Conservation (phyloP, 2,329 filamentous ascomycete genomes). For the Blastomyces emzantsi region DNA sequence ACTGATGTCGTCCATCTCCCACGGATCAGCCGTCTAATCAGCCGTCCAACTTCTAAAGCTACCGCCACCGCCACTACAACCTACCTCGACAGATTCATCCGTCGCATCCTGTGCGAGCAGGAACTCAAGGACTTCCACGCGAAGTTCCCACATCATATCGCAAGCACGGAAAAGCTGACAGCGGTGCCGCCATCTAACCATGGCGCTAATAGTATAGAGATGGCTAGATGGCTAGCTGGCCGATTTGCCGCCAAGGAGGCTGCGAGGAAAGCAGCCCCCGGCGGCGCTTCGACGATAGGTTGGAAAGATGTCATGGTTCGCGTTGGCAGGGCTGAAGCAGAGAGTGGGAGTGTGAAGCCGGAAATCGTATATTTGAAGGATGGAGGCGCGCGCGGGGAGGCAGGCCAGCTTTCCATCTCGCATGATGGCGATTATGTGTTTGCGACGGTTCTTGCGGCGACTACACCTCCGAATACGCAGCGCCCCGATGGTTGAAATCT, state of each 20-base stretch:
- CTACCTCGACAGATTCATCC: slow-evolving; percentile 30
- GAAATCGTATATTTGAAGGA: slow-evolving; percentile 32
- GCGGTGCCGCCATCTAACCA: not conserved
- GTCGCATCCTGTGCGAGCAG: slow-evolving; percentile 34
- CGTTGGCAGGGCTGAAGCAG: slow-evolving; percentile 20
- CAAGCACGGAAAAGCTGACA: not conserved
- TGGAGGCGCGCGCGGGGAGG: slow-evolving; percentile 35
- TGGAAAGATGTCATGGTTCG: slow-evolving; percentile 53
- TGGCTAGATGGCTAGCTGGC: slow-evolving; percentile 39
- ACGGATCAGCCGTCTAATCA: slow-evolving; percentile 55
- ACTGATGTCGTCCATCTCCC: slow-evolving; percentile 67
- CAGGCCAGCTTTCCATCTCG: slow-evolving; percentile 69
- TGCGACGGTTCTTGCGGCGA: slow-evolving; percentile 24
- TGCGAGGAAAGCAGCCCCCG: slow-evolving; percentile 54
- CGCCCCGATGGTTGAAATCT: not conserved
- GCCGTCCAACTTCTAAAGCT: slow-evolving; percentile 28
- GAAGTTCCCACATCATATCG: slow-evolving; percentile 28
- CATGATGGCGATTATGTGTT: slow-evolving; percentile 76
- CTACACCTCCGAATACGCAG: not conserved
- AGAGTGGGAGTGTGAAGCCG: slow-evolving; percentile 23
- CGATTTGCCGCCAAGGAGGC: slow-evolving; percentile 68
- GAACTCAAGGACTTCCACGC: slow-evolving; percentile 35
- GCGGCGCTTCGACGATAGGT: slow-evolving; percentile 45
- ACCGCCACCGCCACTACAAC: not conserved
- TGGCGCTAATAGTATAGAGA: slow-evolving; percentile 21